Conservation (phyloP, 352 stramenopile species). For the Pythium guiyangense region DNA sequence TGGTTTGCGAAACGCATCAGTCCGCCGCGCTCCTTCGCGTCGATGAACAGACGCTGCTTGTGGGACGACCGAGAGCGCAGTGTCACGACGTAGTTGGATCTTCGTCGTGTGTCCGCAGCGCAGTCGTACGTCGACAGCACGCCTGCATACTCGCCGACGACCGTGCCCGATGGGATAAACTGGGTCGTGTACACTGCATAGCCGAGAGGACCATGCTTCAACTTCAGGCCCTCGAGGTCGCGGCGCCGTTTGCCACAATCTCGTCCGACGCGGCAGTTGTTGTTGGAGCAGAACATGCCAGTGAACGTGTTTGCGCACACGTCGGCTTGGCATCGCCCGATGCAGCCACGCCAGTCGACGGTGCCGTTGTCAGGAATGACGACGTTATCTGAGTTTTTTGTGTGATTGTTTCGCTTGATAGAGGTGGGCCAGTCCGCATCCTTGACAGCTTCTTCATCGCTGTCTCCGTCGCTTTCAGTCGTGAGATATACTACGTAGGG, state of each 20-base stretch:
- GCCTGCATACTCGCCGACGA: background rate
- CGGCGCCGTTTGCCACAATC: background rate
- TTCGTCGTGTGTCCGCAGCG: background rate
- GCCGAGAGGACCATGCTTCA: background rate
- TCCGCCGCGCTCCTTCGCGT: background rate
- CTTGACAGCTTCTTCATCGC: background rate
- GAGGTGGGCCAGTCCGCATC: background rate
- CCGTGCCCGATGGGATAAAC: background rate
- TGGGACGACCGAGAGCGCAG: background rate
- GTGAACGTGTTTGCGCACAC: background rate
- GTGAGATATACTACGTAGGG: background rate
- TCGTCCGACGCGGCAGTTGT: background rate
- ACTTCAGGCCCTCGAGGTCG: background rate
- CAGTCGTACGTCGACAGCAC: background rate
- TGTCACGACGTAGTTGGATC: background rate
- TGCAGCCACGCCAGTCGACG: background rate
- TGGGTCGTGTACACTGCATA: background rate
- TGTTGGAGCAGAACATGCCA: background rate
- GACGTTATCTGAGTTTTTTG: background rate
- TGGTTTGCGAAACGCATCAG: conserved; percentile 10
- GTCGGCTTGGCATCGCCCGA: background rate
- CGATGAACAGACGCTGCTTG: conserved; percentile 6
- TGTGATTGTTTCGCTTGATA: background rate
- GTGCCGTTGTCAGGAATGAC: background rate
- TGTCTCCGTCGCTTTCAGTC: background rate